phyloP scores from a whole-genome alignment of 345 rosid genomes.

The Lumnitzera littorea region DNA sequence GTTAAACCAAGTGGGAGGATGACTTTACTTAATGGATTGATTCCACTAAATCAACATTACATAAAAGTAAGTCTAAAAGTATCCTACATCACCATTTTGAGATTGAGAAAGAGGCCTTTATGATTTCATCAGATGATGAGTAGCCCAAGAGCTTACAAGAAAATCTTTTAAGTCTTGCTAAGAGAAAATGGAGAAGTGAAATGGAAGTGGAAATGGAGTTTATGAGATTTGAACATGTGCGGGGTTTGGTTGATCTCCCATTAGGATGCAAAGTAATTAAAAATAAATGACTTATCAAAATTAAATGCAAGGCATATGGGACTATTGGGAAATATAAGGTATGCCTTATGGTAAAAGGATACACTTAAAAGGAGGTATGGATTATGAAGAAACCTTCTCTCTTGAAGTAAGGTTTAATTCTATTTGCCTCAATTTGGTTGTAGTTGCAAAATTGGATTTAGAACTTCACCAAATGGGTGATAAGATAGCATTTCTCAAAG shows the following conservation, averaged over 20 bases:
- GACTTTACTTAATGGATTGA: neutral
- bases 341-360: neutral
- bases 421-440: neutral
- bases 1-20: neutral
- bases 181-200: neutral
- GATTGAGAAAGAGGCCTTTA: slow-evolving; percentile 1
- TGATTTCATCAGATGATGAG: slow-evolving; percentile 1
- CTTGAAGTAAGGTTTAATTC: neutral
- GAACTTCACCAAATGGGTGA: no score
- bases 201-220: neutral
- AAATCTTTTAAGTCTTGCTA: neutral
- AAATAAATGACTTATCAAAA: no score
- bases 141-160: neutral
- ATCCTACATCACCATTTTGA: neutral
- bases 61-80: neutral
- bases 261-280: neutral
- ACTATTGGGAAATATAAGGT: slow-evolving; percentile 3
- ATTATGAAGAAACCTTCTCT: neutral
- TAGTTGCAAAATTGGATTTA: neutral
- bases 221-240: neutral
- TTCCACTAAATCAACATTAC: slow-evolving; percentile 1
- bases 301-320: neutral
- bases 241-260: no score
- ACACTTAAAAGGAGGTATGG: neutral
- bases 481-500: no score